phyloP scores from a whole-genome alignment of 1,284 basidiomycete genomes.

The Neonothopanus nambi region DNA sequence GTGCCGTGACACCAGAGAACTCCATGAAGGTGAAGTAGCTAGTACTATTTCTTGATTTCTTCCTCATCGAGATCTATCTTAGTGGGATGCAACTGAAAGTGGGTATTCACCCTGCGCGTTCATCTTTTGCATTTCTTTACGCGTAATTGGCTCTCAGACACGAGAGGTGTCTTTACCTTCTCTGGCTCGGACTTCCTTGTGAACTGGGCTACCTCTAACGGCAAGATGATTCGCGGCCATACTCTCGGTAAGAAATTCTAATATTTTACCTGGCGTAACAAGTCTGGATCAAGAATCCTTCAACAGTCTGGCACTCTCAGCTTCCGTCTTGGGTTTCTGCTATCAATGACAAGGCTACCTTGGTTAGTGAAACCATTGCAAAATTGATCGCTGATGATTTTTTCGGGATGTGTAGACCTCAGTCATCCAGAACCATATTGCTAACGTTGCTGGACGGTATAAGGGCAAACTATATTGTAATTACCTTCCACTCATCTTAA shows the following conservation, averaged over 20 bases:
- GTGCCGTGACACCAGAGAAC: conserved; percentile 37
- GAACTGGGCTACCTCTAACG: conserved; percentile 46
- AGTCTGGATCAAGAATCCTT: background rate
- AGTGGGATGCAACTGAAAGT: conserved; percentile 27
- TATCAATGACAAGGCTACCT: conserved; percentile 33
- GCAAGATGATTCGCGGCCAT: conserved; percentile 48
- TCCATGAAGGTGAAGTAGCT: conserved; percentile 29
- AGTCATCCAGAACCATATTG: conserved; percentile 43
- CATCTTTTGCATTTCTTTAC: background rate
- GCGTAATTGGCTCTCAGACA: conserved; percentile 19
- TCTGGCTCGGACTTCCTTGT: conserved; percentile 42
- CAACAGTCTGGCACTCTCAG: conserved; percentile 48
- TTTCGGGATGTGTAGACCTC: conserved; percentile 25
- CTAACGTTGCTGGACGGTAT: conserved; percentile 39
- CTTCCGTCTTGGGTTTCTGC: conserved; percentile 45
- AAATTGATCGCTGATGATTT: background rate
- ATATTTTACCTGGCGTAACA: background rate
- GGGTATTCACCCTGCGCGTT: background rate
- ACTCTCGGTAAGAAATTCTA: conserved; percentile 35
- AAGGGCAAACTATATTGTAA: conserved; percentile 41
- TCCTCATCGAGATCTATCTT: background rate
- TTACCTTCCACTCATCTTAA: conserved; percentile 4
- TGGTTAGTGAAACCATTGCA: conserved; percentile 24
- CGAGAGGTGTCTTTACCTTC: conserved; percentile 40
- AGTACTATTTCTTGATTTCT: background rate